Evolutionary conservation across 768 basidiomycete genomes (phyloP), one percentile per base, ranked within the genome.

Genomic region (Pisolithus sp.): DNA sequence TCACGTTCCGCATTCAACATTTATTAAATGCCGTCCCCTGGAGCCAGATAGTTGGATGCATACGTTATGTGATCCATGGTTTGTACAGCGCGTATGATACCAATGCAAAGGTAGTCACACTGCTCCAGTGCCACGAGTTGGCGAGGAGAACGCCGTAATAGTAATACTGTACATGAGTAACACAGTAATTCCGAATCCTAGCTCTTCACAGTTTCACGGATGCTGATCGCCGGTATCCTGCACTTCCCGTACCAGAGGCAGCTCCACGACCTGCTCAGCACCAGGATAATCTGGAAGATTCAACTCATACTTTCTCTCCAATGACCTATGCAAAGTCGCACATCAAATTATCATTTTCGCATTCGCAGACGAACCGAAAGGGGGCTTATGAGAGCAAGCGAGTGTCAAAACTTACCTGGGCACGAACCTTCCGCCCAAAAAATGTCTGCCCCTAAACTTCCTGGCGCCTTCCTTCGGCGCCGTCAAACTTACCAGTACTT

Each of bases 391-490:
- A 23, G 26, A 7, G n/a, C 28, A 42, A 23, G 10, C 37, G 3
- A 30, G 30, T n/a, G 34, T n/a, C 46, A 0, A 26, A 26, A 73
- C 85, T 58, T 59, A 94, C 93, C 77, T 86, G 5, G 93, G 83
- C 18, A 98, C 79, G 64, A 99, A 99, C 54, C 96, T 75, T 1
- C 96, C 96, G 2, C 95, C 96, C 2, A 98, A 77, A 64, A 92
- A 96, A 73, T 99, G 96, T 34, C 80, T 75, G 10, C 94, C 93
- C 24, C 67, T 79, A 68, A 89, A 98, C 13, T 62, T 64, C 60
- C 73, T 79, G 8, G 89, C 90, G 3, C 96, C 96, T 59, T 84
- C 73, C 69, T 99, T 99, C 0, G 96, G 96, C 9, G 92, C 94
- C 0, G 96, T 99, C 64, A 99, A 71, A 61, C 90, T 94, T 52